Evolutionary conservation across 176 grass and related monocot genomes (phyloP), one percentile per base, ranked within the genome.

Genomic region (Carex pumila): DNA sequence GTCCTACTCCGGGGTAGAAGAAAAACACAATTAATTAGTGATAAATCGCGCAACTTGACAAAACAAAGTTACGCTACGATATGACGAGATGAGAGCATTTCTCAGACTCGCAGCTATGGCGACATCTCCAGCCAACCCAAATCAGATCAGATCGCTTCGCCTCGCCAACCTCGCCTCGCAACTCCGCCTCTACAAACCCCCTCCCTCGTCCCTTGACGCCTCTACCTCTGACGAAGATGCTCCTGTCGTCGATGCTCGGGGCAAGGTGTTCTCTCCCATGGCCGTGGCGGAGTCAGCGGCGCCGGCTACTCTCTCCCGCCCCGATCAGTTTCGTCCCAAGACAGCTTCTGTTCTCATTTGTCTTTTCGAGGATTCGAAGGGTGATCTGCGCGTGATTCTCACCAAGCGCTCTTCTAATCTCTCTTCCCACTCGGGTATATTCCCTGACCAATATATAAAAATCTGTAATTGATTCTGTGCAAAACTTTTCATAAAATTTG

Each of bases 321-420:
- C 22, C 52, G 86, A 88, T 25, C 57, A 30, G 7, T 59, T 56
- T 61, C 21, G 8, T 22, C 65, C 81, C 56, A 84, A 74, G 64
- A 83, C 45, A 29, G 92, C 95, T 74, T 87, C 95, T 57, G 90
- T 98, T 69, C 92, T 98, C 49, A 71, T 98, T 53, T 98, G 95
- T 80, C 89, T 98, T 78, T 94, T 98, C 82, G 92, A 98, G 84
- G 95, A 89, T 11, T 66, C 85, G 1, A 60, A 10, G 21, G 89
- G 86, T 50, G 90, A 89, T 57, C 84, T 89, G 22, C 90, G 95
- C 30, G 95, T 98, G 57, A 79, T 98, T 71, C 90, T 98, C 82
- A 98, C 95, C 41, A 94, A 94, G 82, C 92, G 95, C 49, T 90
- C 95, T 15, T 88, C 95, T 52, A 88, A 91, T 79, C 92, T 98